A percentile compares a stretch with the other conserved stretches of the same genome.
These are phyloP conservation scores for Teunomyces kruisii DNA, from an alignment of 805 yeast species.

Conservation along the genomic window DNA sequence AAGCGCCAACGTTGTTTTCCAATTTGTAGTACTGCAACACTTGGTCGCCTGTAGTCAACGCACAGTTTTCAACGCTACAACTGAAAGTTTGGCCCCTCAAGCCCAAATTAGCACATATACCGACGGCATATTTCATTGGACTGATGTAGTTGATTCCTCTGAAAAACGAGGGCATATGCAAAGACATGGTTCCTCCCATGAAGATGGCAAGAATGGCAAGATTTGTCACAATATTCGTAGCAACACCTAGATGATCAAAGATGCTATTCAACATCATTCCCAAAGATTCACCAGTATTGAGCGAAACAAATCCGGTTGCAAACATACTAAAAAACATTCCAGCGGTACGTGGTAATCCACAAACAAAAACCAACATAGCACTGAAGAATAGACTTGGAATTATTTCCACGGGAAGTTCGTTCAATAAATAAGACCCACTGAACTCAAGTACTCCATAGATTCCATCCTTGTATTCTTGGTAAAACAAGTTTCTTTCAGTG, in stretches of 20 bases:
- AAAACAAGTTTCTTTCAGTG: conserved; percentile 22
- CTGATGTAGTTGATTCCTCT: conserved; percentile 22
- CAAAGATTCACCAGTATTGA: conserved; percentile 25
- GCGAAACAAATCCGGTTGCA: conserved; percentile 14
- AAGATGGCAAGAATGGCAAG: conserved; percentile 20
- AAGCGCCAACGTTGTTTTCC: conserved; percentile 22
- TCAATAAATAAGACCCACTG: conserved; percentile 21
- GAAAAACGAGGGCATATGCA: conserved; percentile 27
- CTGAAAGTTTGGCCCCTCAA: conserved; percentile 17
- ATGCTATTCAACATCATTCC: conserved; percentile 24
- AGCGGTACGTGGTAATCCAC: conserved; percentile 22
- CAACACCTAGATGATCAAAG: conserved; percentile 24
- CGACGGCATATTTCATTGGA: conserved; percentile 24
- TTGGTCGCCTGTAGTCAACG: conserved; percentile 30
- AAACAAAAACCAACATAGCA: conserved; percentile 21
- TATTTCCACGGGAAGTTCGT: conserved; percentile 25
- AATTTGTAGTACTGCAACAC: conserved; percentile 35
- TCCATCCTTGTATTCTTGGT: conserved; percentile 26
- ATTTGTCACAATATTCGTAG: conserved; percentile 19
- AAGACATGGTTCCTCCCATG: conserved; percentile 32
- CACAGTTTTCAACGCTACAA: conserved; percentile 19
- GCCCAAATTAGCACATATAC: conserved; percentile 20
- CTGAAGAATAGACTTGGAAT: conserved; percentile 19
- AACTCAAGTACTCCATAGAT: conserved; percentile 21
- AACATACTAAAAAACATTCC: conserved; percentile 22